Conservation (phyloP, 2,329 filamentous ascomycete genomes). For the Grosmannia clavigera region DNA sequence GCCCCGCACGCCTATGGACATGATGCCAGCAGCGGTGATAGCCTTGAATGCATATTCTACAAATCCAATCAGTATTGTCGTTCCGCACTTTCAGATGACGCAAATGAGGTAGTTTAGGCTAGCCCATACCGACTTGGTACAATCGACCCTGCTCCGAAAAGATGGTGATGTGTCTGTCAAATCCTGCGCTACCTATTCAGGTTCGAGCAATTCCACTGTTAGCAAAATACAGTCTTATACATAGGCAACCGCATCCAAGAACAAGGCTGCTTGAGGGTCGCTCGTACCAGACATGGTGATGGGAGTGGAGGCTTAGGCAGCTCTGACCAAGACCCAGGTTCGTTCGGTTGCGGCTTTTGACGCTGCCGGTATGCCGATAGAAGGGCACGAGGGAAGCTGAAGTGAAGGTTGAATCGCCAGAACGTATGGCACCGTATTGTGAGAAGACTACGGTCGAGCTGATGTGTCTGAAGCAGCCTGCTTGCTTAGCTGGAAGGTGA, state of each 20-base stretch:
- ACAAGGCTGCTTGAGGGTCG: not conserved
- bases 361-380: not conserved
- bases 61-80: not conserved
- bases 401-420: not conserved
- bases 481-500: slow-evolving; percentile 11
- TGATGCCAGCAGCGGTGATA: slow-evolving; percentile 98
- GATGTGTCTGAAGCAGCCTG: not conserved
- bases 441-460: not conserved
- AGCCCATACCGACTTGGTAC: slow-evolving; percentile 92
- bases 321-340: not conserved
- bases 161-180: slow-evolving; percentile 98
- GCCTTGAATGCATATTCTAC: slow-evolving; percentile 99
- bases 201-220: no score
- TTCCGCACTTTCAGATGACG: not conserved
- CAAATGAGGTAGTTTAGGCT: not conserved
- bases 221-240: not conserved
- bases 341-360: not conserved
- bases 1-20: slow-evolving; percentile 87
- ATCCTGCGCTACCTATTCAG: slow-evolving; percentile 63
- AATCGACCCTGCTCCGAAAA: slow-evolving; percentile 97
- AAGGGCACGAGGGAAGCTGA: no score
- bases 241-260: not conserved
- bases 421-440: not conserved
- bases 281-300: slow-evolving; percentile 31
- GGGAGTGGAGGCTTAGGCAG: not conserved